A percentile compares a stretch with the other conserved stretches of the same genome.
These are phyloP conservation scores for Ambrosiella cleistominuta DNA, from an alignment of 2,329 filamentous ascomycete species.

Conservation along the genomic window DNA sequence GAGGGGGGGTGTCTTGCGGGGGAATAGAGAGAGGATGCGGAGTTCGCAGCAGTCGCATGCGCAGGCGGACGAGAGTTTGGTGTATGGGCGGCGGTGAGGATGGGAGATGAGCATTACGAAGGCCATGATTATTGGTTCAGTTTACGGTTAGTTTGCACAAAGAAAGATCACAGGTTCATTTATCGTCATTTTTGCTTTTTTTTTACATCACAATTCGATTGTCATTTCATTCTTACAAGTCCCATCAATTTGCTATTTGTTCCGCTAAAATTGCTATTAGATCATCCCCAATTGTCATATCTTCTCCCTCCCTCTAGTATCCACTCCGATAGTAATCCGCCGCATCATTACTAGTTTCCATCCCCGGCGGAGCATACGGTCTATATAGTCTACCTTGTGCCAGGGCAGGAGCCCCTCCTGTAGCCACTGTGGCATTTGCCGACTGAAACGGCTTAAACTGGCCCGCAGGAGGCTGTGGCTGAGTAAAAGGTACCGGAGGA, in stretches of 20 bases:
- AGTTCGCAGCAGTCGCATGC: constrained; percentile 4
- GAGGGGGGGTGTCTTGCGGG: constrained; percentile 15
- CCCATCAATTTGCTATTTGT: not conserved
- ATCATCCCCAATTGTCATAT: too few species aligned
- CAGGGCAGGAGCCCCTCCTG: constrained; percentile 19
- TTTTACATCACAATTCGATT: too few species aligned
- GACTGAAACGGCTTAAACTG: constrained; percentile 10
- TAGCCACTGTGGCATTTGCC: constrained; percentile 16
- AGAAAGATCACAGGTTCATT: too few species aligned
- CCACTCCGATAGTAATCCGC: constrained; percentile 35
- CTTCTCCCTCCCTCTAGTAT: not conserved
- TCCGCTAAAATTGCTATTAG: not conserved
- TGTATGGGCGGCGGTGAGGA: constrained; percentile 27
- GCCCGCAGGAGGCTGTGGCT: constrained; percentile 15
- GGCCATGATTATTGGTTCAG: too few species aligned
- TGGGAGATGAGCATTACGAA: not conserved
- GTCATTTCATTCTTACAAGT: too few species aligned
- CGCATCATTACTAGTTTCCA: constrained; percentile 30
- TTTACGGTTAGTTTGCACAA: too few species aligned
- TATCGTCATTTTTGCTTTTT: too few species aligned
- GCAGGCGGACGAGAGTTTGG: constrained; percentile 22
- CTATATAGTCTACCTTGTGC: constrained; percentile 31
- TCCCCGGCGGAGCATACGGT: constrained; percentile 37
- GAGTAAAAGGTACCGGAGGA: constrained; percentile 3
- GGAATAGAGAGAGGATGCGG: constrained; percentile 16